These are phyloP conservation scores for Moelleriella libera DNA, from an alignment of 2,329 filamentous ascomycete species.

Conservation along the genomic window DNA sequence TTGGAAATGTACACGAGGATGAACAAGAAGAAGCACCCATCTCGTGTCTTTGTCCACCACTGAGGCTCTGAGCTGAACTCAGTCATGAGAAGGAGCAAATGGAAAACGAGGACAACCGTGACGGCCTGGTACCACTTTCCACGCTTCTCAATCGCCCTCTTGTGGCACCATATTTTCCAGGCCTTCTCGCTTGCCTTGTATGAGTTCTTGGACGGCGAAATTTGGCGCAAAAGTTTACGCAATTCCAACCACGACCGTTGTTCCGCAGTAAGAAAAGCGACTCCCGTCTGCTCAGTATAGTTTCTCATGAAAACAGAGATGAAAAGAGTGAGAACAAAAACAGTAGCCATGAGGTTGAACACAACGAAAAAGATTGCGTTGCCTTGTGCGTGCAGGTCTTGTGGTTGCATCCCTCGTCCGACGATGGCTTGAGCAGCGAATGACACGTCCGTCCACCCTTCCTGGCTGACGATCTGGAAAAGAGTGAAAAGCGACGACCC, in stretches of 20 bases:
- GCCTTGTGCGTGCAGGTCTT: conserved; percentile 53
- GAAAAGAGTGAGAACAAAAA: conserved; percentile 93
- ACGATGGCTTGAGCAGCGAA: conserved; percentile 73
- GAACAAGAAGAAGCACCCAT: conserved; percentile 66
- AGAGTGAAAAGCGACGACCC: conserved; percentile 88
- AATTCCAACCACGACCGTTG: conserved; percentile 95
- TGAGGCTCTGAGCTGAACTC: conserved; percentile 69
- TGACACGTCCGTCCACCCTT: conserved; percentile 94
- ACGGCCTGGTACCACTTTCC: conserved; percentile 81
- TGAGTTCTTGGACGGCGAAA: conserved; percentile 87
- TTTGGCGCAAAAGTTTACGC: conserved; percentile 79
- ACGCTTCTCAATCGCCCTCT: conserved; percentile 83
- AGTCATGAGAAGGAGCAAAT: conserved; percentile 68
- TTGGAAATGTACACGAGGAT: conserved; percentile 75
- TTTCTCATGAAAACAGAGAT: conserved; percentile 99
- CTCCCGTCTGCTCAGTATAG: conserved; percentile 96
- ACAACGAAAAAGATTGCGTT: conserved; percentile 91
- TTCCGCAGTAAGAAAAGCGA: conserved; percentile 88
- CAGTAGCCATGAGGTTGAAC: conserved; percentile 91
- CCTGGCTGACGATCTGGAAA: conserved; percentile 97
- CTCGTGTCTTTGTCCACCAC: conserved; percentile 58
- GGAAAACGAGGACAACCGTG: conserved; percentile 65
- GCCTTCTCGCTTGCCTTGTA: conserved; percentile 61
- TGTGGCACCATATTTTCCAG: conserved; percentile 92
- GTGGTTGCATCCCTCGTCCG: conserved; percentile 59